phyloP scores from a whole-genome alignment of 2,329 filamentous ascomycete genomes.

The Xylariaceae sp. region DNA sequence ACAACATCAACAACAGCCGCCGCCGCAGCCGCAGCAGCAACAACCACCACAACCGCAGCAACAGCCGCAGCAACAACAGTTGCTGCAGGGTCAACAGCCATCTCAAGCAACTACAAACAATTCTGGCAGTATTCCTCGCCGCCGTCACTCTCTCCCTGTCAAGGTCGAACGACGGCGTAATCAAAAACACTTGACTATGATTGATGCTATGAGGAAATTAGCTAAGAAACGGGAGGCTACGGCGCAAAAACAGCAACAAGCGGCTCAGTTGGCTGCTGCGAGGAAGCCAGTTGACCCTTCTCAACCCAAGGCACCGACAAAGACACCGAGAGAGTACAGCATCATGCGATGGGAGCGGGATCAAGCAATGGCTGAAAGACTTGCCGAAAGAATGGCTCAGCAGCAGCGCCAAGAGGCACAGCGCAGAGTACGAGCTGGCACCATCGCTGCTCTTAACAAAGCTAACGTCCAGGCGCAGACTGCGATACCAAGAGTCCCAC shows the following conservation, averaged over 20 bases:
- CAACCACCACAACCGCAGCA: constrained; percentile 34
- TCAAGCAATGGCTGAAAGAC: constrained; percentile 55
- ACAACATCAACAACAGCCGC: constrained; percentile 33
- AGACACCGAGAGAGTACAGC: constrained; percentile 88
- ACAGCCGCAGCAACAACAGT: constrained; percentile 30
- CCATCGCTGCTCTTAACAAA: constrained; percentile 18
- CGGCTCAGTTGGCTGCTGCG: constrained; percentile 67
- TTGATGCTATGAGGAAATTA: constrained; percentile 92
- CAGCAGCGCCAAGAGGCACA: constrained; percentile 51
- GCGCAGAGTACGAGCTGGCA: constrained; percentile 45
- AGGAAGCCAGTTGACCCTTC: constrained; percentile 70
- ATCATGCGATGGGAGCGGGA: constrained; percentile 83
- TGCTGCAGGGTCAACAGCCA: constrained; percentile 28
- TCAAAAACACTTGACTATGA: constrained; percentile 78
- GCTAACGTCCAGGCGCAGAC: constrained; percentile 32
- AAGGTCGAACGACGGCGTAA: constrained; percentile 82
- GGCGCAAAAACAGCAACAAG: constrained; percentile 81
- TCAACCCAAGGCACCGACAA: constrained; percentile 46
- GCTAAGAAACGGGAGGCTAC: constrained; percentile 88
- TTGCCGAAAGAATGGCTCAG: constrained; percentile 54
- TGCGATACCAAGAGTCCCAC: constrained; percentile 43
- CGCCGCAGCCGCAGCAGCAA: constrained; percentile 28
- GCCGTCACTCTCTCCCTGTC: constrained; percentile 71
- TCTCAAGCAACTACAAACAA: constrained; percentile 33
- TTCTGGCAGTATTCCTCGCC: constrained; percentile 47